Conservation (phyloP, 1,284 basidiomycete species). For the Ustilago tritici region DNA sequence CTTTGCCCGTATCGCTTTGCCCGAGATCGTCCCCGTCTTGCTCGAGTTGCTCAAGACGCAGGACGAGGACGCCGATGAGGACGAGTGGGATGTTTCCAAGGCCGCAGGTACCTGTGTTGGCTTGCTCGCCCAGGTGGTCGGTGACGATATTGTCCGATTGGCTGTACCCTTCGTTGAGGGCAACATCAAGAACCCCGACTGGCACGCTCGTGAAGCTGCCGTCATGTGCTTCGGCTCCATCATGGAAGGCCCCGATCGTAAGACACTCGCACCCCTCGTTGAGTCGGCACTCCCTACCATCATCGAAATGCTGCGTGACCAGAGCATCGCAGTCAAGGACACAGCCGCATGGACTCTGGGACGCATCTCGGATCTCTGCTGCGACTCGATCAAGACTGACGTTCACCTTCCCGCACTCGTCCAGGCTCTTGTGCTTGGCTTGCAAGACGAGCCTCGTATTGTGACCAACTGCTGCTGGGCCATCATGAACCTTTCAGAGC, state of each 20-base stretch:
- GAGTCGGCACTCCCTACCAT: conserved; percentile 93
- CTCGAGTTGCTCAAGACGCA: conserved; percentile 89
- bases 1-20: conserved; percentile 92
- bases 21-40: conserved; percentile 93
- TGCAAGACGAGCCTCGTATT: conserved; percentile 86
- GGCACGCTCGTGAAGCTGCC: conserved; percentile 95
- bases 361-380: conserved; percentile 90
- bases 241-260: conserved; percentile 91
- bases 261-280: conserved; percentile 87
- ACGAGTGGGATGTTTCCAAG: conserved; percentile 99
- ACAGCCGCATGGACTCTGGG: conserved; percentile 98
- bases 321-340: conserved; percentile 89
- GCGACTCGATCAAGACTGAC: conserved; percentile 87
- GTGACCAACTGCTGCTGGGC: conserved; percentile 96
- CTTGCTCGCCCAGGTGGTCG: conserved; percentile 88
- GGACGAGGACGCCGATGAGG: conserved; percentile 96
- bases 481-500: conserved; percentile 82
- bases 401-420: conserved; percentile 87
- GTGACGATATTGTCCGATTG: conserved; percentile 88
- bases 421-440: conserved; percentile 83
- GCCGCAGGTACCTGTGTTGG: conserved; percentile 93
- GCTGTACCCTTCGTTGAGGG: conserved; percentile 98
- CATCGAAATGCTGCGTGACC: conserved; percentile 93
- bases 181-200: conserved; percentile 89
- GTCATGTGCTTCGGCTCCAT: conserved; percentile 99